These are phyloP conservation scores for Syzygium jambos DNA, from an alignment of 345 rosid species.

Conservation along the genomic window DNA sequence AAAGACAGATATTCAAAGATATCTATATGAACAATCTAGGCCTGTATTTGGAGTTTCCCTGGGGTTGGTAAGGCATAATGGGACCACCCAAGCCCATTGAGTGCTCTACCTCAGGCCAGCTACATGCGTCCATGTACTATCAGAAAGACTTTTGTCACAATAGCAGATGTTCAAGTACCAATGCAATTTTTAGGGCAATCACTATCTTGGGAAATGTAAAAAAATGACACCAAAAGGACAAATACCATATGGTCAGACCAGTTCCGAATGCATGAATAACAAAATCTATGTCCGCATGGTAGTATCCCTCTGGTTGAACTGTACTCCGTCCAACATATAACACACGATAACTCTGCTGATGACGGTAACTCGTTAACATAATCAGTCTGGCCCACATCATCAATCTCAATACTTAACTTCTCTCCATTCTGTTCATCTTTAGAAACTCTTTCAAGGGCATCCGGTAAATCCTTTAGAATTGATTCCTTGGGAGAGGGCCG, in stretches of 20 bases:
- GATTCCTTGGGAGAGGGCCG: conserved; percentile 3
- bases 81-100: not conserved
- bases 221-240: conserved; percentile 2
- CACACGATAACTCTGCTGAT: conserved; percentile 63
- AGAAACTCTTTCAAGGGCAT: conserved; percentile 3
- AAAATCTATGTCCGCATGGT: conserved; percentile 94
- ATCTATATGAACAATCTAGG: not conserved
- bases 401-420: conserved; percentile 8
- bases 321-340: conserved; percentile 89
- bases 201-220: not conserved
- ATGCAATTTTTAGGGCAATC: not conserved
- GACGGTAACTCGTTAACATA: conserved; percentile 9
- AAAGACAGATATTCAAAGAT: not conserved
- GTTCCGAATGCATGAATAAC: conserved; percentile 74
- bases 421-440: conserved; percentile 13
- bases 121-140: not conserved
- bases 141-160: not conserved
- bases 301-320: conserved; percentile 79
- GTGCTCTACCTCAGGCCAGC: not conserved
- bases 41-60: not conserved
- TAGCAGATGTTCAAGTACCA: not conserved
- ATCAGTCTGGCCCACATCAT: conserved; percentile 14
- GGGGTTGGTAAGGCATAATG: not conserved
- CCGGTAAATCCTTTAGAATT: conserved; percentile 6
- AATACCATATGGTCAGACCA: conserved; percentile 81